Conservation (phyloP, 169 alveolate genomes). For the Cryptosporidium felis region DNA sequence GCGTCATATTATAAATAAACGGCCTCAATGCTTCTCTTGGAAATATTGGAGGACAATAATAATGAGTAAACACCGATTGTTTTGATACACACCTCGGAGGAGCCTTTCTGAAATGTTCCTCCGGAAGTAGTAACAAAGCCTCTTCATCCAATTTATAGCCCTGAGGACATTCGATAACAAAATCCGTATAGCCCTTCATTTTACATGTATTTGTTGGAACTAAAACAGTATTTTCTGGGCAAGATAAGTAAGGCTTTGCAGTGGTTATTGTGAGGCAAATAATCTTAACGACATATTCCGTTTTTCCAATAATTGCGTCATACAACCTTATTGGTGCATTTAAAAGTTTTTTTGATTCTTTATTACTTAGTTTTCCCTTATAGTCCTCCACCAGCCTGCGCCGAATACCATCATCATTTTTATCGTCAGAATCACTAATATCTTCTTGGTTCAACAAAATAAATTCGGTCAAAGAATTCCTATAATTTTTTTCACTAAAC, state of each 20-base stretch:
- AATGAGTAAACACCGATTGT: slow-evolving; percentile 49
- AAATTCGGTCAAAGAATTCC: neutral
- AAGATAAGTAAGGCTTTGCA: slow-evolving; percentile 52
- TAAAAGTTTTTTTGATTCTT: neutral
- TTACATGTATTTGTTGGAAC: slow-evolving; percentile 25
- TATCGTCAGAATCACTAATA: too few relatives aligned
- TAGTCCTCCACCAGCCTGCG: neutral
- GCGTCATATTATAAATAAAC: slow-evolving; percentile 17
- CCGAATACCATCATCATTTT: neutral
- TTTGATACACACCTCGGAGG: slow-evolving; percentile 62
- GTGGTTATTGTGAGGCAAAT: slow-evolving; percentile 4
- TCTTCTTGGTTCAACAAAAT: neutral
- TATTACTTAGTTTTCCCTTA: neutral
- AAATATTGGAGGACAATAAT: slow-evolving; percentile 47
- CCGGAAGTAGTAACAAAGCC: slow-evolving; percentile 25
- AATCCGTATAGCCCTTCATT: slow-evolving; percentile 39
- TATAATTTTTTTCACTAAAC: too few relatives aligned
- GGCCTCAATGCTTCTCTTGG: slow-evolving; percentile 47
- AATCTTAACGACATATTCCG: slow-evolving; percentile 35
- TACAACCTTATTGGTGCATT: slow-evolving; percentile 13
- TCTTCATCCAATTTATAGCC: slow-evolving; percentile 46
- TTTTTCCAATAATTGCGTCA: slow-evolving; percentile 55
- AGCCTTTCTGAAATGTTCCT: slow-evolving; percentile 21
- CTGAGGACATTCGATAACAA: slow-evolving; percentile 14
- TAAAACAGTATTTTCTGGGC: slow-evolving; percentile 38